Percentiles rank a stretch among this genome's conserved stretches.
Evolutionary conservation across 1,284 basidiomycete genomes (phyloP).

Genomic region (Marasmius oreades): DNA sequence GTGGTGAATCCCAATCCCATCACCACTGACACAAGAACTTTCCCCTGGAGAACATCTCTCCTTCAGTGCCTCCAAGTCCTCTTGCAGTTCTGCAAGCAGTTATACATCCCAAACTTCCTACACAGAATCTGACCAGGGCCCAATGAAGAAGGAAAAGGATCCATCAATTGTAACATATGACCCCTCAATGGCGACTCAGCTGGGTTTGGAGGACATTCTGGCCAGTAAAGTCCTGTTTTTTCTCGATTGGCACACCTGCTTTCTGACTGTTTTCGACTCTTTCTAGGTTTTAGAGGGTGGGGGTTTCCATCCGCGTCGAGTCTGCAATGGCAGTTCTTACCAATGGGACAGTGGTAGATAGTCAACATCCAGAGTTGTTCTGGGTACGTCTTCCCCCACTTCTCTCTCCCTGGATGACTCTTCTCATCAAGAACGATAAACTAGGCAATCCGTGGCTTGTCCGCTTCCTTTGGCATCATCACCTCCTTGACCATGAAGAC

Average conservation of each 20-base stretch:
- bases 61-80: neutral
- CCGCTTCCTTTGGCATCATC: constrained; percentile 44
- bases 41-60: neutral
- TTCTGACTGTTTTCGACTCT: neutral
- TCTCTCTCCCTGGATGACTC: neutral
- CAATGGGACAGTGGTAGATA: constrained; percentile 36
- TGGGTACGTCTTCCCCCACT: constrained; percentile 29
- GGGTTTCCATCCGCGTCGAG: constrained; percentile 36
- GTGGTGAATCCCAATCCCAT: neutral
- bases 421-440: neutral
- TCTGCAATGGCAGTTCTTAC: constrained; percentile 38
- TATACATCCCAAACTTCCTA: neutral
- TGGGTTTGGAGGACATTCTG: constrained; percentile 31
- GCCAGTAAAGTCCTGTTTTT: too few species aligned
- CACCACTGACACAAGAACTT: too few species aligned
- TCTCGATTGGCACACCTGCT: neutral
- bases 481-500: constrained; percentile 43
- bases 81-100: neutral
- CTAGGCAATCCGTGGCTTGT: constrained; percentile 46
- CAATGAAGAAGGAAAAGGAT: neutral
- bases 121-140: neutral
- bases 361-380: constrained; percentile 39
- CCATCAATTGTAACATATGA: constrained; percentile 1
- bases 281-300: constrained; percentile 36
- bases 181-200: neutral